Conservation (phyloP, 1,139 yeast species). For the Debaryomyces psychrophilus region DNA sequence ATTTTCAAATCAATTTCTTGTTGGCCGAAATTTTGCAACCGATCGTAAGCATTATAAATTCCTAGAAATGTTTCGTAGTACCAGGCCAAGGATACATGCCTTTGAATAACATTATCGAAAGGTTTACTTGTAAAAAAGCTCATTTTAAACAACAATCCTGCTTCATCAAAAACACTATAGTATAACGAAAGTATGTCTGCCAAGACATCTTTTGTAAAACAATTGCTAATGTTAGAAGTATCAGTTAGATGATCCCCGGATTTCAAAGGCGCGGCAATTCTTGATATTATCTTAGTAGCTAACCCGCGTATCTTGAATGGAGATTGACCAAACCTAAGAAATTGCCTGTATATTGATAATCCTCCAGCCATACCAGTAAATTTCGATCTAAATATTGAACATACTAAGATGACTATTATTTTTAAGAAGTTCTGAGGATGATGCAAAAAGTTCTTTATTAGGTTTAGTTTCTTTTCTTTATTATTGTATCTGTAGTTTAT, state of each 20-base stretch:
- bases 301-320: constrained; percentile 56
- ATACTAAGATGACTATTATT: constrained; percentile 35
- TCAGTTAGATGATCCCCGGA: not conserved
- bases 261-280: not conserved
- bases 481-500: constrained; percentile 39
- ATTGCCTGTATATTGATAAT: constrained; percentile 64
- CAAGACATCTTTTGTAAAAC: constrained; percentile 47
- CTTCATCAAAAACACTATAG: constrained; percentile 66
- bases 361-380: constrained; percentile 51
- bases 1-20: constrained; percentile 48
- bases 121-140: constrained; percentile 47
- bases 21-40: constrained; percentile 41
- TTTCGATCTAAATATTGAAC: constrained; percentile 40
- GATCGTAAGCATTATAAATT: constrained; percentile 49
- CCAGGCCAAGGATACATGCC: constrained; percentile 68
- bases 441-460: constrained; percentile 40
- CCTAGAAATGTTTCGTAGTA: constrained; percentile 61
- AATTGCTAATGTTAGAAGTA: constrained; percentile 16
- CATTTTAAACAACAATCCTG: constrained; percentile 55
- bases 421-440: constrained; percentile 48
- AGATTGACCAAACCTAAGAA: constrained; percentile 70
- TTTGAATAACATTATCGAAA: constrained; percentile 39
- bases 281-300: constrained; percentile 17
- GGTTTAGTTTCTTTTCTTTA: constrained; percentile 35
- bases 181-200: constrained; percentile 57